Conservation (phyloP, 352 stramenopile genomes). For the Globisporangium radiosum region DNA sequence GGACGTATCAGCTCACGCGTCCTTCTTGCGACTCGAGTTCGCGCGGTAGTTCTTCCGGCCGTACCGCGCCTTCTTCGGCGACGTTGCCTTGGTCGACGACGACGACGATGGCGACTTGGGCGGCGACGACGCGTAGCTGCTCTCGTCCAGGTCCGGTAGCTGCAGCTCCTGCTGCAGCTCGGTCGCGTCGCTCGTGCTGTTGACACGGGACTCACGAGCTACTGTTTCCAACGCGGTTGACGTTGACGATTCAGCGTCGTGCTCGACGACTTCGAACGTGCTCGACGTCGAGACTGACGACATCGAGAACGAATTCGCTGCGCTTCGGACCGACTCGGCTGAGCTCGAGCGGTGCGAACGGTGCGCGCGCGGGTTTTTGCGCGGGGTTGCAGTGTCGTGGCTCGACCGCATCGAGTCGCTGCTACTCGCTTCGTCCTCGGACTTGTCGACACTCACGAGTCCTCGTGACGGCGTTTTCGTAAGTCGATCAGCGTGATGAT, state of each 20-base stretch:
- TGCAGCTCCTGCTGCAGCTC: background rate
- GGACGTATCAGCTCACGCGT: constrained; percentile 10
- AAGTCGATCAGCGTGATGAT: background rate
- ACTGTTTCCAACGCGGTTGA: too few relatives aligned
- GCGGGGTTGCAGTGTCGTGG: background rate
- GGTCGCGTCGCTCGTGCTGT: background rate
- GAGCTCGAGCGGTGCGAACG: constrained; percentile 6
- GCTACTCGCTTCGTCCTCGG: constrained; percentile 8
- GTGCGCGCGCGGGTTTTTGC: constrained; percentile 1
- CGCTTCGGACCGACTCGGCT: constrained; percentile 5
- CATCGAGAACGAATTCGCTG: background rate
- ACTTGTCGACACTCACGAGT: constrained; percentile 13
- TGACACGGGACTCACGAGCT: too few relatives aligned
- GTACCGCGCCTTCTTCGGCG: constrained; percentile 53
- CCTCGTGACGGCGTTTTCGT: constrained; percentile 12
- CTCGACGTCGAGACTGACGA: constrained; percentile 1
- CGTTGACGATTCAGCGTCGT: background rate
- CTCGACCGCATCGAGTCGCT: background rate
- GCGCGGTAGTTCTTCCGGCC: constrained; percentile 74
- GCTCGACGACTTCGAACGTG: constrained; percentile 2
- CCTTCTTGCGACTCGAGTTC: constrained; percentile 57
- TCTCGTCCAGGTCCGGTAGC: background rate
- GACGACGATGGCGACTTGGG: constrained; percentile 22
- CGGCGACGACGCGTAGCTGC: constrained; percentile 3
- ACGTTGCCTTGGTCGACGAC: constrained; percentile 1